Conservation (phyloP, 345 rosid genomes). For the Eutrema japonicum region DNA sequence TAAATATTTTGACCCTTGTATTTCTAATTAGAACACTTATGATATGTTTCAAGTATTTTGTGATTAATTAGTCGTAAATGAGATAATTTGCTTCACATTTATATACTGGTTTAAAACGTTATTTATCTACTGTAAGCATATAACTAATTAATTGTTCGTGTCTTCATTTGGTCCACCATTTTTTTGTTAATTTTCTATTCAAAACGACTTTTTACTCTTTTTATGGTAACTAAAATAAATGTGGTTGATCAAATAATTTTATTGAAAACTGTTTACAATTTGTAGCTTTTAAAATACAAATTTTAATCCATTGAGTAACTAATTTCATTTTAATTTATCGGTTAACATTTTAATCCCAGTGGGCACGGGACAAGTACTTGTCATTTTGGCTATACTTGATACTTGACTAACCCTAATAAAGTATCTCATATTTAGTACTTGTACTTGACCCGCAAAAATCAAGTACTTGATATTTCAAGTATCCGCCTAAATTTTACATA, state of each 20-base stretch:
- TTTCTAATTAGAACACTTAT: no score
- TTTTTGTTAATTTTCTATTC: no score
- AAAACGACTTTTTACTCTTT: not conserved
- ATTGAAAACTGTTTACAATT: not conserved
- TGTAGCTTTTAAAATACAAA: not conserved
- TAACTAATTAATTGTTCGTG: not conserved
- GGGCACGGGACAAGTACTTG: slow-evolving; percentile 37
- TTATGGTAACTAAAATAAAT: not conserved
- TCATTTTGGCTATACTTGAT: no score
- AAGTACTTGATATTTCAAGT: no score
- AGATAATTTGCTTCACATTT: not conserved
- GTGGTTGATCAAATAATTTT: not conserved
- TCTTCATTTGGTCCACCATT: not conserved
- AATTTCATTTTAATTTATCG: not conserved
- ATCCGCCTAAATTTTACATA: no score
- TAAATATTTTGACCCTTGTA: no score
- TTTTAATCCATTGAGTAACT: not conserved
- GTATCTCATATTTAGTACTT: no score
- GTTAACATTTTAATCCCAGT: not conserved
- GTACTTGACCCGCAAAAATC: no score
- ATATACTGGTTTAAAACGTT: not conserved
- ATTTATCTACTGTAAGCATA: not conserved
- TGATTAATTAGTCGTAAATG: not conserved
- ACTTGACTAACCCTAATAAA: no score
- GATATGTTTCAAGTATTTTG: not conserved